Evolutionary conservation across 78 protist genomes (phyloP).

Genomic region (Chrysochromulina parva): DNA sequence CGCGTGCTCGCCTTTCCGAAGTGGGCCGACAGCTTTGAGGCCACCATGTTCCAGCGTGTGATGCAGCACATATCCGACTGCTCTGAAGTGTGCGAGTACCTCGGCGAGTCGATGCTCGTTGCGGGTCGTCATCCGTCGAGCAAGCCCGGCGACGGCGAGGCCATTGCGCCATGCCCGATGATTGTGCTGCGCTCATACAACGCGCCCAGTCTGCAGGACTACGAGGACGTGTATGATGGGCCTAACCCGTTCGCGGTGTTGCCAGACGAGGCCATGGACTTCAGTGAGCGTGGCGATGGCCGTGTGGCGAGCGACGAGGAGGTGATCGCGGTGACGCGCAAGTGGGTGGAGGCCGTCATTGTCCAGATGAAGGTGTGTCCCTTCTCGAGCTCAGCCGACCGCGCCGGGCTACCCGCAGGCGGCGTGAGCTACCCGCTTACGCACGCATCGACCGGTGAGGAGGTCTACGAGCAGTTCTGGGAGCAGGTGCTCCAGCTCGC

Average conservation of each 20-base stretch:
- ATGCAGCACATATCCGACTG: neutral
- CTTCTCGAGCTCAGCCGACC: neutral
- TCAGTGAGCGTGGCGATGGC: neutral
- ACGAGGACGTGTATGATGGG: neutral
- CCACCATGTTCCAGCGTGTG: neutral
- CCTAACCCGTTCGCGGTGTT: neutral
- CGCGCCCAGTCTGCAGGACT: too few species aligned
- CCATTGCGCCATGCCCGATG: neutral
- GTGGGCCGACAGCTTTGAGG: neutral
- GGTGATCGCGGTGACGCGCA: neutral
- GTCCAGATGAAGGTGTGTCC: neutral
- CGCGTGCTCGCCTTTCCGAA: neutral
- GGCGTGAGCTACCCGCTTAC: slow-evolving; percentile 1
- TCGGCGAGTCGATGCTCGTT: neutral
- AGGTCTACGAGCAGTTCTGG: slow-evolving; percentile 3
- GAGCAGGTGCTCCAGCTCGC: neutral
- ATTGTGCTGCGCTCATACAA: neutral
- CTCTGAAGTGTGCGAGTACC: neutral
- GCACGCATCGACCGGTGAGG: neutral
- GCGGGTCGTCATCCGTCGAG: neutral
- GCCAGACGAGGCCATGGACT: neutral
- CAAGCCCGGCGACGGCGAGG: neutral
- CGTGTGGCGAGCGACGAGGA: too few species aligned
- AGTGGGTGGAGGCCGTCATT: slow-evolving; percentile 10
- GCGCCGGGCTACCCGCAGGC: neutral